phyloP scores from a whole-genome alignment of 176 grass and related monocot genomes.

The Oryza longistaminata region DNA sequence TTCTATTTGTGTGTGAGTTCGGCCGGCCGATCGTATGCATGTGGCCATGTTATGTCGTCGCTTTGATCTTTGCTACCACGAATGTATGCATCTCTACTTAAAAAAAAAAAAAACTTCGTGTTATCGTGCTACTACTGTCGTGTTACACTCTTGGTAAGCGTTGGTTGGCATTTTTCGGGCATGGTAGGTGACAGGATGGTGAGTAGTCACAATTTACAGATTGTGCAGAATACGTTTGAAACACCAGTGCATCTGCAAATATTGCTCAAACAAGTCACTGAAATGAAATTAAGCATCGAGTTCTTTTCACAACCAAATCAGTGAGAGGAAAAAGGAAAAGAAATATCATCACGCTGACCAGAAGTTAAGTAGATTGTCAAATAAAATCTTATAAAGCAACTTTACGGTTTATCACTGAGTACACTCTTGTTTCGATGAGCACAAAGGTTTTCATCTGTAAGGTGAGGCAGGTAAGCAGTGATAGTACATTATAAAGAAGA shows the following conservation, averaged over 20 bases:
- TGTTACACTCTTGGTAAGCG: too few species aligned
- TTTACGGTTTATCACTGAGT: neutral
- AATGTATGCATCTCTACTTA: too few species aligned
- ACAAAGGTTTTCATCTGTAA: neutral
- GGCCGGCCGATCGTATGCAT: too few species aligned
- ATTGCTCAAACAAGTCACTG: neutral
- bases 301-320: neutral
- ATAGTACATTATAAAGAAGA: conserved; percentile 1
- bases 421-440: neutral
- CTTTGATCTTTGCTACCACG: too few species aligned
- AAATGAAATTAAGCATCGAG: neutral
- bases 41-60: too few species aligned
- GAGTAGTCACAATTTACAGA: neutral
- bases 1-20: too few species aligned
- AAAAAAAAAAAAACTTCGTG: too few species aligned
- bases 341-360: neutral
- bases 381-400: neutral
- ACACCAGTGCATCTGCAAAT: neutral
- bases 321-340: too few species aligned
- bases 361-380: conserved; percentile 24
- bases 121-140: too few species aligned
- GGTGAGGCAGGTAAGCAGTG: neutral
- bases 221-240: neutral
- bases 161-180: neutral
- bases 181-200: neutral